These are phyloP conservation scores for Neonectria sp. DNA, from an alignment of 2,329 filamentous ascomycete genomes.

Conservation along the genomic window DNA sequence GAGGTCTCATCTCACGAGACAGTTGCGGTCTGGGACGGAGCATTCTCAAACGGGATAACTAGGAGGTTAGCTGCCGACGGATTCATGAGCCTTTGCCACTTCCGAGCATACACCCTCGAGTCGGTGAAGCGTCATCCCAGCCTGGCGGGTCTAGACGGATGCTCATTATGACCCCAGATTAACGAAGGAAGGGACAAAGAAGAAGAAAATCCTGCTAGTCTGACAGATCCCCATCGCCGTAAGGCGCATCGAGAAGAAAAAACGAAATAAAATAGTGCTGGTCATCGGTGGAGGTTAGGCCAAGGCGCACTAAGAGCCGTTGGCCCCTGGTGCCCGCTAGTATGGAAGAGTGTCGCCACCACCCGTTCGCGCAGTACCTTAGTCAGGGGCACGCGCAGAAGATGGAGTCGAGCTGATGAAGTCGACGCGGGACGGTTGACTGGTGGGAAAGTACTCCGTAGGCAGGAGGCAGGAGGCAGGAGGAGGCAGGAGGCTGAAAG, in stretches of 20 bases:
- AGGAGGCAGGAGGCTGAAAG: slow-evolving; percentile 15
- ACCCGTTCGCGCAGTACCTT: slow-evolving; percentile 35
- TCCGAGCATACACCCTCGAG: slow-evolving; percentile 33
- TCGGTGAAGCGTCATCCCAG: slow-evolving; percentile 40
- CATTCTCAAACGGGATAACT: slow-evolving; percentile 19
- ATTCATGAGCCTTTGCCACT: slow-evolving; percentile 40
- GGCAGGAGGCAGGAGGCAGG: background rate
- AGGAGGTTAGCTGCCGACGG: slow-evolving; percentile 18
- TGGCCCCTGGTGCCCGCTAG: slow-evolving; percentile 44
- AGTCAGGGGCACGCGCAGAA: slow-evolving; percentile 44
- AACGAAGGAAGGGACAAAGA: slow-evolving; percentile 34
- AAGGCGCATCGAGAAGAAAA: slow-evolving; percentile 21
- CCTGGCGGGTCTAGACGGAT: slow-evolving; percentile 19
- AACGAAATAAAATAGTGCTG: slow-evolving; percentile 2
- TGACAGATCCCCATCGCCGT: slow-evolving; percentile 20
- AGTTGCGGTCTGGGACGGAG: slow-evolving; percentile 32
- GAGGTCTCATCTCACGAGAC: slow-evolving; percentile 29
- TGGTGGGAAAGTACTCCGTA: slow-evolving; percentile 17
- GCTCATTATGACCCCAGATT: slow-evolving; percentile 38
- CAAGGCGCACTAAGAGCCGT: slow-evolving; percentile 41
- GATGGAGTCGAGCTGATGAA: slow-evolving; percentile 2
- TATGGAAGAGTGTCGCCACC: slow-evolving; percentile 42
- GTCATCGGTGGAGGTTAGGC: slow-evolving; percentile 21
- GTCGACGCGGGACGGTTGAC: background rate
- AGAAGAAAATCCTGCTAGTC: slow-evolving; percentile 34